Evolutionary conservation across 495 filamentous ascomycete genomes (phyloP).

Genomic region (Thermochaetoides thermophila): DNA sequence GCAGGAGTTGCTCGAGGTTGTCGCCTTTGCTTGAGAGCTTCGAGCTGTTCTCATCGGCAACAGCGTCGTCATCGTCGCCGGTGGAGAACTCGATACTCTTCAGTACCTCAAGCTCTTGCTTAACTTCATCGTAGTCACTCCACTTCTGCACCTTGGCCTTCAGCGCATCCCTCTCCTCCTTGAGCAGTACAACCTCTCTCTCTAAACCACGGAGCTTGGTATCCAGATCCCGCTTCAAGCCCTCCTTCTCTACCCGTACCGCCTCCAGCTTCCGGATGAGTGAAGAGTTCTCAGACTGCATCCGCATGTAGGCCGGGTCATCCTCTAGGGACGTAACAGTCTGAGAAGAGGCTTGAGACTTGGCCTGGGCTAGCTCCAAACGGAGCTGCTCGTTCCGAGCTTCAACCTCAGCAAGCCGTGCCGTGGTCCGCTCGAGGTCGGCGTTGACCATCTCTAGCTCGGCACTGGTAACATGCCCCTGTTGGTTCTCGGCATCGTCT

Average conservation of each 20-base stretch:
- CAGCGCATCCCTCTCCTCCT: slow-evolving; percentile 54
- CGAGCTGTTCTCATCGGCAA: slow-evolving; percentile 32
- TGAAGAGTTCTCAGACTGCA: slow-evolving; percentile 84
- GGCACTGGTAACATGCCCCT: slow-evolving; percentile 58
- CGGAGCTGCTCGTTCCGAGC: slow-evolving; percentile 87
- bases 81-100: slow-evolving; percentile 96
- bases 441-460: slow-evolving; percentile 87
- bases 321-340: slow-evolving; percentile 51
- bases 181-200: slow-evolving; percentile 50
- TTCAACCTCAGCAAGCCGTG: slow-evolving; percentile 80
- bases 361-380: slow-evolving; percentile 76
- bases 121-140: slow-evolving; percentile 91
- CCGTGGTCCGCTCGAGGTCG: slow-evolving; percentile 78
- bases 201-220: slow-evolving; percentile 58
- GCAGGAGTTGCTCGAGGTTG: slow-evolving; percentile 74
- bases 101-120: slow-evolving; percentile 86
- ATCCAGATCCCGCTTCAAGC: slow-evolving; percentile 57
- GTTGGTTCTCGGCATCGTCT: slow-evolving; percentile 44
- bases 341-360: slow-evolving; percentile 54
- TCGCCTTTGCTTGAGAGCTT: slow-evolving; percentile 51
- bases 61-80: slow-evolving; percentile 58
- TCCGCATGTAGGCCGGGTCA: slow-evolving; percentile 69
- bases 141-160: slow-evolving; percentile 72
- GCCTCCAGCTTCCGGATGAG: slow-evolving; percentile 77
- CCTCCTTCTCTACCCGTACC: slow-evolving; percentile 64